Base-by-base conservation (phyloP, 2,329 filamentous ascomycete species). In the Shiraia bambusicola region DNA sequence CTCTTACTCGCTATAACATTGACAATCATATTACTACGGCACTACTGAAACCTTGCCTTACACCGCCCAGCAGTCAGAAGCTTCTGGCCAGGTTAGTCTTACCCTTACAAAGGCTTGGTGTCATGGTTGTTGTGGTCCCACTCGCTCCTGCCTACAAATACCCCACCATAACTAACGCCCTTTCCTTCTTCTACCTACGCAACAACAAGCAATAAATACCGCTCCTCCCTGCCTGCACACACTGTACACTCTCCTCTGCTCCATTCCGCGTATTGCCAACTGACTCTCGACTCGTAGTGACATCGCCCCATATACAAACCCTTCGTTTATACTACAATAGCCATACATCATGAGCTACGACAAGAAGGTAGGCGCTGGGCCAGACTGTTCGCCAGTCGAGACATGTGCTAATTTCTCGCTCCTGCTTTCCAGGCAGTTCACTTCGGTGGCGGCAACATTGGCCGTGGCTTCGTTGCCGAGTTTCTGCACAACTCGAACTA, bases 401-500 rank as follows among this genome's bases (percentile, higher is more conserved):
- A 6, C n/a, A 25, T 9, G 6, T n/a, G n/a, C 9, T 22, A n/a
- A 12, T 24, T 10, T 26, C 11, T 26, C 34, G 30, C 34, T 14
- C 5, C 17, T 7, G 7, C n/a, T 9, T 2, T 8, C 2, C 27
- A 41, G 38, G 74, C 73, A 47, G 69, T 77, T 37, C 75, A 77
- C 65, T 77, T 77, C 52, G 75, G 75, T 52, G 75, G 75, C 50
- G 75, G 75, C 53, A 76, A 76, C 70, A 77, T 77, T 51, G 75
- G 74, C 57, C 73, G 74, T 67, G 73, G 69, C 58, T 69, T 70
- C 56, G 69, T 73, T 28, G 69, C 69, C 49, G 67, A 69, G 62
- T 93, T 96, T 75, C 82, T 97, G 28, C 88, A 95, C 77, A 86
- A 94, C 71, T 93, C 91, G 10, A 91, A 88, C 67, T 98, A 91